Evolutionary conservation across 345 rosid genomes (phyloP), one percentile per base, ranked within the genome.

Genomic region (Cardamine resedifolia): DNA sequence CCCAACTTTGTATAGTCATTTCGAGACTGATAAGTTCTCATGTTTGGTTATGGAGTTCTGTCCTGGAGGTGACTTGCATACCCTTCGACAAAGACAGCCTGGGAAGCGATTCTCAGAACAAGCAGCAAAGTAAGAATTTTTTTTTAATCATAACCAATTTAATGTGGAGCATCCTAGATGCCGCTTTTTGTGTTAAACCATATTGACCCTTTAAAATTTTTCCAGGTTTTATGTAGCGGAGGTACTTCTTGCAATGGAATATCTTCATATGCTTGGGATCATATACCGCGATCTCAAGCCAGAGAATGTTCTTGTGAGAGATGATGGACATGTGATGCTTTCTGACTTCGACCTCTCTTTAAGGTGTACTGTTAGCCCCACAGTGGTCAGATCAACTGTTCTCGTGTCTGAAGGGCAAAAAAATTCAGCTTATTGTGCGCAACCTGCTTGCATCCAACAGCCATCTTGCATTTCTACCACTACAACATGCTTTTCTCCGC

Each of bases 301-400:
- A 20, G 95, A 86, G 81, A 90, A 90, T 78, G 90, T 90, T 71
- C 92, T 90, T 58, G 94, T 84, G 64, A 83, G 96, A 83, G 96
- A 88, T 60, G 95, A 90, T 75, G 95, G 90, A 52, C 96, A 90
- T 72, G 87, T 90, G 66, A 90, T 90, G 96, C 93, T 90, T 31
- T 86, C 96, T 1, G 96, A 90, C 78, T 90, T 90, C 48, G 96
- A 90, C 76, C 93, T 90, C 56, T 90, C 96, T 56, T 83, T 86
- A 64, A 84, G 88, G 7, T 86, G 88, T 70, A 72, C 80, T 47
- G 85, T 85, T 48, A 81, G 83, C 69, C 91, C 83, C 20, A 86
- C 87, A 7, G 77, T 86, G 4, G 87, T 86, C 71, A 87, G 79
- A 77, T 81, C 84, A 47, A 69, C 86, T 20, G 26, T 72, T 12